A percentile compares a stretch with the other conserved stretches of the same genome.
Conservation (phyloP, 2,329 filamentous ascomycete genomes). For the Colletotrichum endophyticum region DNA sequence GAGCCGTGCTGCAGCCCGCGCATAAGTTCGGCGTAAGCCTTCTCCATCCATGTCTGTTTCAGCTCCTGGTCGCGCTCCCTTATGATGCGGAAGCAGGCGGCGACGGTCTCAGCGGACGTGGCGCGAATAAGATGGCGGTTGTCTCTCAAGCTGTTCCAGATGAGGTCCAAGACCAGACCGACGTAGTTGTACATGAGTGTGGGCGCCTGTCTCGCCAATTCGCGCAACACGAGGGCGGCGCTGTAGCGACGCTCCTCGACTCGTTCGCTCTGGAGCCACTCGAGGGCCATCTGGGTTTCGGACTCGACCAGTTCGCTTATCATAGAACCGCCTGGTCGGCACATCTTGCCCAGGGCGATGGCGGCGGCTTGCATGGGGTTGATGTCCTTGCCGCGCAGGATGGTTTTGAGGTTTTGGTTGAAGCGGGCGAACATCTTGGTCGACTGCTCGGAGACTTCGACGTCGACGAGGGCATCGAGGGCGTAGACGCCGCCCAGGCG, state of each 20-base stretch:
- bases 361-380: conserved; percentile 90
- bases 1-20: conserved; percentile 80
- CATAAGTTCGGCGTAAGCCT: conserved; percentile 87
- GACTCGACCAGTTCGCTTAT: conserved; percentile 96
- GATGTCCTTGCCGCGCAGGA: conserved; percentile 89
- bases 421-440: conserved; percentile 90
- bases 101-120: conserved; percentile 90
- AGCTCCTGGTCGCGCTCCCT: conserved; percentile 88
- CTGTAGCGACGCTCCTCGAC: conserved; percentile 94
- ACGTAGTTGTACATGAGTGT: conserved; percentile 97
- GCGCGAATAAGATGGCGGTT: conserved; percentile 89
- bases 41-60: conserved; percentile 85
- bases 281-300: conserved; percentile 93
- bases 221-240: conserved; percentile 87
- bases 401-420: conserved; percentile 84
- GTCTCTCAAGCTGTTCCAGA: conserved; percentile 94
- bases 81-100: conserved; percentile 95
- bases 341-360: conserved; percentile 86
- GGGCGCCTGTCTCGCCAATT: conserved; percentile 89
- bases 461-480: conserved; percentile 91
- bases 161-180: conserved; percentile 91
- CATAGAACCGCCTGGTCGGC: conserved; percentile 88
- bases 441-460: conserved; percentile 91
- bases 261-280: conserved; percentile 95
- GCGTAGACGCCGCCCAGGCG: conserved; percentile 91